A percentile compares a stretch with the other conserved stretches of the same genome.
phyloP scores from a whole-genome alignment of 2,329 filamentous ascomycete genomes.

The Epichloe sibirici region DNA sequence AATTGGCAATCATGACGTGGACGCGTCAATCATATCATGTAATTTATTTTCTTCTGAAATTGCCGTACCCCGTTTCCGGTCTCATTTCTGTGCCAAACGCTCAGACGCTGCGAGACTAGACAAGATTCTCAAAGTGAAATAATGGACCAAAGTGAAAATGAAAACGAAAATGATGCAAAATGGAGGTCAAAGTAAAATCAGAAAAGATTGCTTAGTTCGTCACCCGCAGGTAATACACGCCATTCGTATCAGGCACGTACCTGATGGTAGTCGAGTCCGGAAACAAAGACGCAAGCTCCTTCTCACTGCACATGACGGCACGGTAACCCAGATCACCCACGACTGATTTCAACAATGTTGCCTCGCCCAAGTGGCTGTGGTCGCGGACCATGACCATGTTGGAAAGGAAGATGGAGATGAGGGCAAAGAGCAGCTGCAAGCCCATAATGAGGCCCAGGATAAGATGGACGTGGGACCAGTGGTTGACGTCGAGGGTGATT shows the following conservation, averaged over 20 bases:
- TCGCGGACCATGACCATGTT: conserved; percentile 17
- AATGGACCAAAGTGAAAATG: too few relatives aligned
- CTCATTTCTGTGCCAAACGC: too few relatives aligned
- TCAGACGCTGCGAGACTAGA: too few relatives aligned
- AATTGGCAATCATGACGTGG: too few relatives aligned
- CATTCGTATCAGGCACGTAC: conserved; percentile 5
- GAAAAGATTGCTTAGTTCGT: not conserved
- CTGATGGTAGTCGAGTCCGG: conserved; percentile 3
- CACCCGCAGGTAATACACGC: conserved; percentile 5
- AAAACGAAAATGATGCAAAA: too few relatives aligned
- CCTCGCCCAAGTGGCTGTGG: conserved; percentile 12
- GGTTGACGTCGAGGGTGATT: conserved; percentile 18
- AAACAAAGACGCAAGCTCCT: conserved; percentile 8
- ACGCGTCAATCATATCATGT: too few relatives aligned
- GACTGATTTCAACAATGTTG: conserved; percentile 10
- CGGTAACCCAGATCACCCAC: conserved; percentile 8
- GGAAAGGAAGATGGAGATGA: conserved; percentile 12
- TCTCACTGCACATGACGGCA: conserved; percentile 10
- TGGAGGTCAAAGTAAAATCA: not conserved
- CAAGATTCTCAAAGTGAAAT: too few relatives aligned
- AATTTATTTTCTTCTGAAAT: too few relatives aligned
- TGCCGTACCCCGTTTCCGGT: too few relatives aligned
- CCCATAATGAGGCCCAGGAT: conserved; percentile 20
- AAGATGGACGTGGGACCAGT: conserved; percentile 20
- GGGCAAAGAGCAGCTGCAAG: conserved; percentile 18